These are phyloP conservation scores for Penicillium paxilli DNA, from an alignment of 495 filamentous ascomycete species.

Conservation along the genomic window DNA sequence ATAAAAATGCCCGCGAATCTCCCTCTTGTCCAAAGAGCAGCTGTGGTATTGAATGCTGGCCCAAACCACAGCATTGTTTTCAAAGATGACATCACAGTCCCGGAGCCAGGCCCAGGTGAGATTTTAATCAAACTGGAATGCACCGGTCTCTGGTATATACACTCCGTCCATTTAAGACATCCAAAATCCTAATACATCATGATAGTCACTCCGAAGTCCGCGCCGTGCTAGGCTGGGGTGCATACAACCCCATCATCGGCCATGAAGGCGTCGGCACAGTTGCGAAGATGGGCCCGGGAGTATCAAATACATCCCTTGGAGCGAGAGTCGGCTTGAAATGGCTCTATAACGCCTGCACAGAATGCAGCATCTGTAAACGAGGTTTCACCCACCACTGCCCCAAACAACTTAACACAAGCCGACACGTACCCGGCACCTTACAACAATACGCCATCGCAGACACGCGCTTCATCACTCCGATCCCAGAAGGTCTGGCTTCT, in stretches of 20 bases:
- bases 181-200: too few relatives aligned
- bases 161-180: background rate
- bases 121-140: constrained; percentile 23
- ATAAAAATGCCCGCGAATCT: constrained; percentile 2
- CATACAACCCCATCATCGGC: constrained; percentile 32
- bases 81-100: constrained; percentile 10
- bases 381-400: constrained; percentile 30
- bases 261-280: constrained; percentile 40
- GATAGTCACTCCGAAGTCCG: constrained; percentile 31
- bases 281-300: constrained; percentile 21
- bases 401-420: constrained; percentile 36
- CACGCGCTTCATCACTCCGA: constrained; percentile 26
- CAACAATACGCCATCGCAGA: constrained; percentile 38
- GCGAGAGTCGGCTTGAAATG: constrained; percentile 41
- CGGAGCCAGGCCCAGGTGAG: constrained; percentile 15
- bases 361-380: constrained; percentile 36
- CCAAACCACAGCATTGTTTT: constrained; percentile 10
- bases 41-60: constrained; percentile 21
- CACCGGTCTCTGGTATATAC: constrained; percentile 18
- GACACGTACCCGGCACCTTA: constrained; percentile 37
- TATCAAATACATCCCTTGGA: constrained; percentile 20
- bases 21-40: constrained; percentile 16
- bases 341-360: constrained; percentile 34
- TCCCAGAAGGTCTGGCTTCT: constrained; percentile 26
- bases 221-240: constrained; percentile 19